Evolutionary conservation across 2,329 filamentous ascomycete genomes (phyloP).

Genomic region (Penicillium hordei): DNA sequence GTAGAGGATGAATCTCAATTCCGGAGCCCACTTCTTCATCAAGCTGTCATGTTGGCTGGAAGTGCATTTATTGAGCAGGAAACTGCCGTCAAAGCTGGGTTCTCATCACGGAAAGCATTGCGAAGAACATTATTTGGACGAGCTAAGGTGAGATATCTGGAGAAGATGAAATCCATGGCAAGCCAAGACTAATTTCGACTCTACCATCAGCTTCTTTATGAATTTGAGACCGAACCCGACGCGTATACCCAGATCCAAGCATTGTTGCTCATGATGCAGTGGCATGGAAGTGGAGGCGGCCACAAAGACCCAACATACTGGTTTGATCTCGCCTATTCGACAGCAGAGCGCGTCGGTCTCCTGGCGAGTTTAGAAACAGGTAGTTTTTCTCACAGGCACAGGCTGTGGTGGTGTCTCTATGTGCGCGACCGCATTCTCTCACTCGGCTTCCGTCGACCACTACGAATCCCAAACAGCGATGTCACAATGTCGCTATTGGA

Average conservation of each 20-base stretch:
- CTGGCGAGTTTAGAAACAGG: constrained; percentile 4
- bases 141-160: constrained; percentile 6
- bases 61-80: constrained; percentile 14
- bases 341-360: constrained; percentile 13
- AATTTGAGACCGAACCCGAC: constrained; percentile 14
- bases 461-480: constrained; percentile 9
- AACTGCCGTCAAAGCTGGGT: constrained; percentile 3
- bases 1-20: constrained; percentile 8
- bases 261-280: constrained; percentile 14
- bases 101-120: constrained; percentile 7
- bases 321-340: constrained; percentile 17
- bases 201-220: constrained; percentile 9
- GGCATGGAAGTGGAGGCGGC: constrained; percentile 10
- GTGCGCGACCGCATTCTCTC: constrained; percentile 14
- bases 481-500: constrained; percentile 8
- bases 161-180: no score
- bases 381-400: constrained; percentile 10
- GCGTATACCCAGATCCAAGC: constrained; percentile 17
- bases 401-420: constrained; percentile 17
- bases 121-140: constrained; percentile 9
- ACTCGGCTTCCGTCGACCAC: constrained; percentile 9
- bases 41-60: constrained; percentile 16
- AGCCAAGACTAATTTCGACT: background rate
- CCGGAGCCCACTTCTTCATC: constrained; percentile 11
- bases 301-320: constrained; percentile 16